Conservation (phyloP, 1,284 basidiomycete species). For the Ceratobasidium sp. region DNA sequence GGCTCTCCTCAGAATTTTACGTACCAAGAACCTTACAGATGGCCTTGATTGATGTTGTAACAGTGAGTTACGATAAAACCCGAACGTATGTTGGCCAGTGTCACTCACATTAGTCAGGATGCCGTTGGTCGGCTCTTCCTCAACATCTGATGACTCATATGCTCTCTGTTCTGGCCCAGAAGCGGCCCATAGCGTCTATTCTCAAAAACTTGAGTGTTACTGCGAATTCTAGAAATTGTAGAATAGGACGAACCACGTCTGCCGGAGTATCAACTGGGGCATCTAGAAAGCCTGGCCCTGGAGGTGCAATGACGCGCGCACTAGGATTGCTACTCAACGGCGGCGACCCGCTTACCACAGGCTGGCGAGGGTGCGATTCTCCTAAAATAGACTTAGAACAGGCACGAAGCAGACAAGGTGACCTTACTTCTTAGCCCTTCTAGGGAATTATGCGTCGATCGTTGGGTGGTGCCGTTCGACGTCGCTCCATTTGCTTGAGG, state of each 20-base stretch:
- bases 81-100: not conserved
- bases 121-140: slow-evolving; percentile 16
- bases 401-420: too few species aligned
- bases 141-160: slow-evolving; percentile 7
- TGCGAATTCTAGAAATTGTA: too few species aligned
- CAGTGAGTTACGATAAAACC: too few species aligned
- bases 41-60: not conserved
- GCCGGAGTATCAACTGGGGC: slow-evolving; percentile 5
- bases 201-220: not conserved
- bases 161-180: slow-evolving; percentile 4
- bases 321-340: too few species aligned
- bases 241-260: slow-evolving; percentile 12
- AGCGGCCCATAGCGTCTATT: slow-evolving; percentile 31
- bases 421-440: too few species aligned
- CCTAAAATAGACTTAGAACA: too few species aligned
- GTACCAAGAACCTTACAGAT: slow-evolving; percentile 18
- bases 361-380: too few species aligned
- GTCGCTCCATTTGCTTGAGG: not conserved
- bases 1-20: not conserved
- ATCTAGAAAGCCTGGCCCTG: not conserved
- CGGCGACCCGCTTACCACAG: too few species aligned
- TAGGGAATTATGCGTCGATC: not conserved
- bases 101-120: slow-evolving; percentile 9
- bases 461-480: not conserved
- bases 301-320: not conserved